Base-by-base conservation (phyloP, 2,329 filamentous ascomycete genomes). In the Aspergillus alliaceus region DNA sequence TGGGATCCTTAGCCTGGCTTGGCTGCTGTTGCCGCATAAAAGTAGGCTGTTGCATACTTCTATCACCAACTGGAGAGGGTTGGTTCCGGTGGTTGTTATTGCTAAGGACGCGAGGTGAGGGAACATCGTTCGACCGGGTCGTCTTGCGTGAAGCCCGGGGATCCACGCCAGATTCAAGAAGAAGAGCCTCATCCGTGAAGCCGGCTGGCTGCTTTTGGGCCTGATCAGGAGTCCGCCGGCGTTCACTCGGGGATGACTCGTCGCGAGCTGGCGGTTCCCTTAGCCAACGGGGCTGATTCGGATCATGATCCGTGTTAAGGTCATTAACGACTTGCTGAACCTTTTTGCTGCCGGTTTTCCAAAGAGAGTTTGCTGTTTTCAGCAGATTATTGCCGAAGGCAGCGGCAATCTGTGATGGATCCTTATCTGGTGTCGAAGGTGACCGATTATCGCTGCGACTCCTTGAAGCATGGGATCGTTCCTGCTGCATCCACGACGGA, bases 271-370 rank as follows among this genome's bases (percentile, higher is more conserved):
- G 82, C 3, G 86, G 83, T 56, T 93, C 89, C 66, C 89, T 87
- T 93, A 99, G 96, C 95, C 95, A 99, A 70, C 91, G 95, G 0
- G 95, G 95, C 70, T 96, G 90, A 68, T 74, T 90, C 2, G 89
- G 82, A 68, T 96, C 92, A 25, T 81, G 80, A n/a, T 87, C 88
- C 53, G 81, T 77, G 65, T 86, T 85, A 58, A 98, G 90, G 15
- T 99, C 95, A 8, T 92, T 87, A 32, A 98, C 90, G 4, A 91
- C 93, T 74, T 95, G 91, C 68, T 96, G 91, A 57, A 98, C 85
- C 71, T 91, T 93, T 75, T 96, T 99, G 69, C 93, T 91, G 0
- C 93, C 88, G 3, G 90, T 90, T 72, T 96, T 99, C 95, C 95
- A 99, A 0, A 98, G 77, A 1, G 91, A 93, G 64, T 96, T 96